Evolutionary conservation across 108 stramenopile genomes (phyloP), one percentile per base, ranked within the genome.

Genomic region (Cylindrotheca closterium): DNA sequence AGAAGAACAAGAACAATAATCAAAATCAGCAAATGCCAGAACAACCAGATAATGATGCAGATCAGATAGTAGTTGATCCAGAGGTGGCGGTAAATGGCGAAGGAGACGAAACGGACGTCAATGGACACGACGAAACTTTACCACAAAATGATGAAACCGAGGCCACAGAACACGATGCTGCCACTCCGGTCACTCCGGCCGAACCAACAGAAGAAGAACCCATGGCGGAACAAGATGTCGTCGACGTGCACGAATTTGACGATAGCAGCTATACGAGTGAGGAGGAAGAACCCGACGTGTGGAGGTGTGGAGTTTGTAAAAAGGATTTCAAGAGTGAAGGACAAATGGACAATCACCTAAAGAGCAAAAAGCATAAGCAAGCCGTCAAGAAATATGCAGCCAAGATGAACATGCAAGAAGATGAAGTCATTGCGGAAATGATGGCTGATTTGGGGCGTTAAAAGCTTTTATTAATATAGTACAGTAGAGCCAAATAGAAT

Each of bases 311-410:
- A 53, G 80, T 80, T 65, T 92, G 91, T 55, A 66, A 74, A 42
- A 95, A 95, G 49, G 86, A 84, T 34, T 95, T 95, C 67, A 92
- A 95, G 56, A 88, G 86, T 25, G 84, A 84, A 54, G 86, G 75
- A 22, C 94, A 95, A 65, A 80, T 91, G 66, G 78, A 90, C 30
- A 95, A 91, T 75, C 94, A 95, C 60, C 68, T 83, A 59, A 88
- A 84, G 60, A 89, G 87, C 60, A 95, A 95, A 58, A 95, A 92
- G 63, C 91, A 95, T 61, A 91, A 92, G 74, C 88, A 88, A 46
- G 73, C 68, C 18, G 63, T 75, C 63, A 93, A 88, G 60, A 88
- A 91, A 60, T 86, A 78, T 46, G 61, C 78, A 47, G 67, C 62
- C 53, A 84, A 79, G 46, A 58, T 85, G 49, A 76, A 79, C 47